Conservation (phyloP, 352 stramenopile genomes). For the Thraustotheca clavata region DNA sequence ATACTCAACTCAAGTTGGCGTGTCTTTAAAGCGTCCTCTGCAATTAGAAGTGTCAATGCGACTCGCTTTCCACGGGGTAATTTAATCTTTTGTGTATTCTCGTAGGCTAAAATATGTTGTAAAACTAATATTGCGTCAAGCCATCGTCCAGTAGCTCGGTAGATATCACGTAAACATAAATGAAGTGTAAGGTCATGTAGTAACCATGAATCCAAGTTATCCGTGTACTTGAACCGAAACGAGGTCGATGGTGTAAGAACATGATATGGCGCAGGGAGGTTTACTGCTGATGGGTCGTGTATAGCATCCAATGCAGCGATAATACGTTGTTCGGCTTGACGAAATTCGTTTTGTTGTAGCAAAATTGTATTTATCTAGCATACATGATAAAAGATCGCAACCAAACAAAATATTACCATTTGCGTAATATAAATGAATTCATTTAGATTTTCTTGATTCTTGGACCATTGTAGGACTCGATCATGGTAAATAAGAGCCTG, state of each 20-base stretch:
- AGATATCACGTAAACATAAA: constrained; percentile 66
- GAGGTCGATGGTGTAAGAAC: background rate
- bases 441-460: constrained; percentile 72
- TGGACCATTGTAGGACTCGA: constrained; percentile 56
- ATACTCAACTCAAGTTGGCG: constrained; percentile 63
- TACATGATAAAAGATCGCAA: background rate
- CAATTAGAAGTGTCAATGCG: constrained; percentile 64
- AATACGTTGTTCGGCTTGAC: background rate
- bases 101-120: constrained; percentile 45
- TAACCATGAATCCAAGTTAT: constrained; percentile 67
- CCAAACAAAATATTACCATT: constrained; percentile 23
- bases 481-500: constrained; percentile 68
- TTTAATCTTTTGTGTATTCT: constrained; percentile 45
- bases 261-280: background rate
- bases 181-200: constrained; percentile 82
- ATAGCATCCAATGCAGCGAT: background rate
- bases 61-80: constrained; percentile 72
- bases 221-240: constrained; percentile 28
- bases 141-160: constrained; percentile 64
- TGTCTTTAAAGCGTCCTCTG: constrained; percentile 68
- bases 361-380: constrained; percentile 19
- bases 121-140: constrained; percentile 71
- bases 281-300: background rate
- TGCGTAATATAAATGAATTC: constrained; percentile 81
- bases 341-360: constrained; percentile 16